These are phyloP conservation scores for Colletotrichum euphorbiae DNA, from an alignment of 2,329 filamentous ascomycete species.

Conservation along the genomic window DNA sequence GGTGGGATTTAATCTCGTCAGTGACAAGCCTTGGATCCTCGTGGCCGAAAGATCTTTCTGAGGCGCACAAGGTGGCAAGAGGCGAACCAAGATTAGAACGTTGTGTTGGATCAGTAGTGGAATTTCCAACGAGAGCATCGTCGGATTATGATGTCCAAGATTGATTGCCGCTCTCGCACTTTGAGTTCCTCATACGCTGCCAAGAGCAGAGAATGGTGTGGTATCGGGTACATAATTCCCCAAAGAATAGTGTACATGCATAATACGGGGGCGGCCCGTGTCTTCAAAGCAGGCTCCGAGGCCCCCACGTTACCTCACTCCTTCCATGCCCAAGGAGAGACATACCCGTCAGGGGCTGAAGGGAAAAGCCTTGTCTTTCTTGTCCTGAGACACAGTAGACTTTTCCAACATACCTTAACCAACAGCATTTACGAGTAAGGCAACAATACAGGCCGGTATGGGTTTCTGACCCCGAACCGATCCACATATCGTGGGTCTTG, in stretches of 20 bases:
- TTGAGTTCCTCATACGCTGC: background rate
- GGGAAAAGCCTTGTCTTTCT: background rate
- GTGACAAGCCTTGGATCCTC: background rate
- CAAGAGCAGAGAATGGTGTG: background rate
- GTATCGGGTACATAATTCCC: background rate
- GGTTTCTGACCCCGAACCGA: background rate
- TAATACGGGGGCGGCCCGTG: background rate
- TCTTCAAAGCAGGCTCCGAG: background rate
- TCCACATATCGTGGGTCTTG: background rate
- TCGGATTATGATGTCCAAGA: too few relatives aligned
- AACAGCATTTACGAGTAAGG: background rate
- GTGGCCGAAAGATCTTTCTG: accelerated
- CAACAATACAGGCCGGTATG: background rate
- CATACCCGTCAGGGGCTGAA: background rate
- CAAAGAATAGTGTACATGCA: background rate
- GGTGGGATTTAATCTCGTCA: background rate
- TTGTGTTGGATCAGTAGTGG: background rate
- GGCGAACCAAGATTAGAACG: background rate
- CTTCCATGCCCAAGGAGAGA: background rate
- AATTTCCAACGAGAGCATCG: background rate
- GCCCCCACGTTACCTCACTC: background rate
- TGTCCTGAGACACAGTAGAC: background rate
- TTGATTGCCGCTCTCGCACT: background rate
- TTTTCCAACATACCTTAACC: background rate
- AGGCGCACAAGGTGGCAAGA: background rate